These are phyloP conservation scores for Datisca glomerata DNA, from an alignment of 306 rosid species.

Conservation along the genomic window DNA sequence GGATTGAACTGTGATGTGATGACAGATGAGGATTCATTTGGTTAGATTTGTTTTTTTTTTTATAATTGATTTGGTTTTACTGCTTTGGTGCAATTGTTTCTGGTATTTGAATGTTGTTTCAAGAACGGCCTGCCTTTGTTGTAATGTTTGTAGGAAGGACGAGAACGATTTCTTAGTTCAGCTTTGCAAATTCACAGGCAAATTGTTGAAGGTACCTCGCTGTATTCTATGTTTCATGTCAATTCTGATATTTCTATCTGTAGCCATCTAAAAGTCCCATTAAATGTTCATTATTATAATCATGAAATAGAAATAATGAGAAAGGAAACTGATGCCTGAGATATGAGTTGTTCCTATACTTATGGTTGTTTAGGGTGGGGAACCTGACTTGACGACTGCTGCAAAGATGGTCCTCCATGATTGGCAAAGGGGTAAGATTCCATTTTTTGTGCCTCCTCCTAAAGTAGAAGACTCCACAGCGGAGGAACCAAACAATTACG, in stretches of 20 bases:
- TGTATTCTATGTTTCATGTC: slow-evolving; percentile 5
- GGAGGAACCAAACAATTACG: slow-evolving; percentile 33
- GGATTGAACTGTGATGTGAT: too few relatives aligned
- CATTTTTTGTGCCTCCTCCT: slow-evolving; percentile 82
- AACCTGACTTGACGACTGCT: slow-evolving; percentile 80
- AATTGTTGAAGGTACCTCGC: slow-evolving; percentile 56
- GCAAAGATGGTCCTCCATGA: slow-evolving; percentile 95
- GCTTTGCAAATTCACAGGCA: slow-evolving; percentile 69
- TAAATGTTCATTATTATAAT: too few relatives aligned
- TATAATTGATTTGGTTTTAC: too few relatives aligned
- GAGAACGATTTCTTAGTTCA: slow-evolving; percentile 77
- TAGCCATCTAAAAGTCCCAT: too few relatives aligned
- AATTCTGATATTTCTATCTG: too few relatives aligned
- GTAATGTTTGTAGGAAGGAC: slow-evolving; percentile 45
- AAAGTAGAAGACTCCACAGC: slow-evolving; percentile 27
- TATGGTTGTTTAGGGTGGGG: slow-evolving; percentile 64
- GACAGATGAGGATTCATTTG: too few relatives aligned
- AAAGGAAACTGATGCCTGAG: too few relatives aligned
- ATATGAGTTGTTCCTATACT: too few relatives aligned
- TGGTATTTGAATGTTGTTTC: too few relatives aligned
- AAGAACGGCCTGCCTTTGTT: slow-evolving; percentile 1
- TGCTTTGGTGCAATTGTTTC: too few relatives aligned
- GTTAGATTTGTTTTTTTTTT: too few relatives aligned
- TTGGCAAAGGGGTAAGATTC: slow-evolving; percentile 94
- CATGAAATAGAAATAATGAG: too few relatives aligned